phyloP scores from a whole-genome alignment of 306 rosid genomes.

The Cucurbita pepo region DNA sequence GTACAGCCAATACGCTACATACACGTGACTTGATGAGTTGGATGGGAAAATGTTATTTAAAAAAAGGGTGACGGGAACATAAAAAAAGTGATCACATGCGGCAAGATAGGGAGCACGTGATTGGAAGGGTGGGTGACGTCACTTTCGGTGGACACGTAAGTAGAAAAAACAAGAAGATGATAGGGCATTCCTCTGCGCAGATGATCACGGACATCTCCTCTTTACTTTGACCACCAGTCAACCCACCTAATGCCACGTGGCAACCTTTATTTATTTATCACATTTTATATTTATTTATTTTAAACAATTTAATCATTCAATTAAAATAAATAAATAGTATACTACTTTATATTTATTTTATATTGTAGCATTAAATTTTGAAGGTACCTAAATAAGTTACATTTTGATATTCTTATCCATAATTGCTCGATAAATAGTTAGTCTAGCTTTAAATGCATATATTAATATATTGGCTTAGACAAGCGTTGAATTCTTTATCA shows the following conservation, averaged over 20 bases:
- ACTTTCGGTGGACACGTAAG: background rate
- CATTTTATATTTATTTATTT: too few relatives aligned
- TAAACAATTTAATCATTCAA: too few relatives aligned
- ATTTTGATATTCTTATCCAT: too few relatives aligned
- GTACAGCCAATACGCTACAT: too few relatives aligned
- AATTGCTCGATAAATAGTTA: too few relatives aligned
- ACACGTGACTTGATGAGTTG: background rate
- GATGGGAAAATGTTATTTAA: background rate
- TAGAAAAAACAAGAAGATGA: background rate
- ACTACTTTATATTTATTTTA: too few relatives aligned
- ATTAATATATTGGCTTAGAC: too few relatives aligned
- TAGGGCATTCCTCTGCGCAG: background rate
- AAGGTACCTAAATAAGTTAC: too few relatives aligned
- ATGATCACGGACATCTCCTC: background rate
- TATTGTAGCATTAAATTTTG: too few relatives aligned
- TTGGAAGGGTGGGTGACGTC: background rate
- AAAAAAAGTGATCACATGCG: background rate
- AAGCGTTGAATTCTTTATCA: too few relatives aligned
- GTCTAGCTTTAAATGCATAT: too few relatives aligned
- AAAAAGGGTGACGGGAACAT: background rate
- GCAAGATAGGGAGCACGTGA: background rate
- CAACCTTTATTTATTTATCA: background rate
- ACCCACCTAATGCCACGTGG: background rate
- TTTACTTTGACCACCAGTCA: background rate
- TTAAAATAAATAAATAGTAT: too few relatives aligned